Conservation (phyloP, 768 basidiomycete genomes). For the Myochromella boudieri region DNA sequence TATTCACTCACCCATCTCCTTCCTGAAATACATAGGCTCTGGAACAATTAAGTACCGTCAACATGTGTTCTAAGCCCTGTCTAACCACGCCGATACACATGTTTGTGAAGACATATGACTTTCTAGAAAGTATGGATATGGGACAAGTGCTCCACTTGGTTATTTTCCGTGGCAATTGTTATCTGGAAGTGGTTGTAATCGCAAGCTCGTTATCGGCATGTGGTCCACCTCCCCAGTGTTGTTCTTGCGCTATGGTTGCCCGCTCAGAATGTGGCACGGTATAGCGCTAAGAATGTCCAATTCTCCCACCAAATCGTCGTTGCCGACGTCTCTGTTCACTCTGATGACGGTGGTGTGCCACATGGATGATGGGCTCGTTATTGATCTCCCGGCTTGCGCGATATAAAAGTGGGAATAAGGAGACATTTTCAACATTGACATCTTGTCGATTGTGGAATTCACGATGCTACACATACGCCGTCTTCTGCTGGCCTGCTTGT, state of each 20-base stretch:
- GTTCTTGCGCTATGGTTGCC: background rate
- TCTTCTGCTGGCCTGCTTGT: background rate
- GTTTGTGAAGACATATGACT: background rate
- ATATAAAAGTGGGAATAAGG: background rate
- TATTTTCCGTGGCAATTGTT: background rate
- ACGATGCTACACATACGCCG: constrained; percentile 1
- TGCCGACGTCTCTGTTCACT: background rate
- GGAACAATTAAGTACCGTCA: background rate
- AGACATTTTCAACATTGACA: too few species aligned
- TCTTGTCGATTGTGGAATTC: background rate
- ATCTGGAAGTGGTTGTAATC: background rate
- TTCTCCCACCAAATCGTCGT: background rate
- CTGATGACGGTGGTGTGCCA: background rate
- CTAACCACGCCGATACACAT: background rate
- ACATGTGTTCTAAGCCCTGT: background rate
- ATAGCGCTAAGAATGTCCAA: background rate
- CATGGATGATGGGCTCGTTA: background rate
- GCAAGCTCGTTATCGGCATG: background rate
- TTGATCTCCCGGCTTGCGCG: background rate
- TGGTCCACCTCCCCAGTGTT: too few species aligned
- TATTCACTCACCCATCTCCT: too few species aligned
- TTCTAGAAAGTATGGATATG: background rate
- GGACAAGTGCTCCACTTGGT: background rate
- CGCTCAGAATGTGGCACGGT: background rate
- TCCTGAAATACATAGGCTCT: too few species aligned